These are phyloP conservation scores for Colletotrichum lentis DNA, from an alignment of 2,329 filamentous ascomycete species.

Conservation along the genomic window DNA sequence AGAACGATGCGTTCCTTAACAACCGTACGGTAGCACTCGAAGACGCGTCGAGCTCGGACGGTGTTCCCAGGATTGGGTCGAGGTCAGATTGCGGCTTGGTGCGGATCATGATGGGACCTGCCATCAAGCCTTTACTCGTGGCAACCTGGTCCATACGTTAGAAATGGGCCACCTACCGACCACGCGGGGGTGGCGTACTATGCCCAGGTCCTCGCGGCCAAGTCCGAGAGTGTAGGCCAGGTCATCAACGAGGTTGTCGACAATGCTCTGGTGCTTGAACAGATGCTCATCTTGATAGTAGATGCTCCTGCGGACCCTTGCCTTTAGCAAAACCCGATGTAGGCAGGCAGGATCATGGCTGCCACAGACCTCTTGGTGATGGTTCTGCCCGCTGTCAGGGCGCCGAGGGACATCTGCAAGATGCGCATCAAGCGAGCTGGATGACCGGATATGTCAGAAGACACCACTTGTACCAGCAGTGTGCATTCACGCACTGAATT, in stretches of 20 bases:
- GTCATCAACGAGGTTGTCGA: constrained; percentile 78
- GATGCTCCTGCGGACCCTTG: constrained; percentile 67
- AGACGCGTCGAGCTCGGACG: constrained; percentile 43
- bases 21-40: constrained; percentile 45
- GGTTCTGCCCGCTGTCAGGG: constrained; percentile 61
- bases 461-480: neutral
- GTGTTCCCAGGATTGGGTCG: neutral
- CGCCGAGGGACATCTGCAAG: constrained; percentile 67
- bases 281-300: constrained; percentile 80
- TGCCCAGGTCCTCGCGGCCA: constrained; percentile 71
- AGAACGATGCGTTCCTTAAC: constrained; percentile 1
- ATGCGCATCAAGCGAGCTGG: constrained; percentile 66
- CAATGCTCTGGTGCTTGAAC: constrained; percentile 72
- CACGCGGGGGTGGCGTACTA: constrained; percentile 59
- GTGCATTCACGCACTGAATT: constrained; percentile 56
- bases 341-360: neutral
- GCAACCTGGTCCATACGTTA: constrained; percentile 64
- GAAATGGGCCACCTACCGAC: neutral
- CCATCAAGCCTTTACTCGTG: constrained; percentile 75
- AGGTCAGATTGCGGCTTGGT: constrained; percentile 38
- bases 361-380: constrained; percentile 67
- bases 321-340: neutral
- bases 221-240: constrained; percentile 74
- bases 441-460: neutral
- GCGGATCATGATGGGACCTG: constrained; percentile 63